A percentile compares a stretch with the other conserved stretches of the same genome.
Conservation (phyloP, 768 basidiomycete species). For the Baorangia bicolor region DNA sequence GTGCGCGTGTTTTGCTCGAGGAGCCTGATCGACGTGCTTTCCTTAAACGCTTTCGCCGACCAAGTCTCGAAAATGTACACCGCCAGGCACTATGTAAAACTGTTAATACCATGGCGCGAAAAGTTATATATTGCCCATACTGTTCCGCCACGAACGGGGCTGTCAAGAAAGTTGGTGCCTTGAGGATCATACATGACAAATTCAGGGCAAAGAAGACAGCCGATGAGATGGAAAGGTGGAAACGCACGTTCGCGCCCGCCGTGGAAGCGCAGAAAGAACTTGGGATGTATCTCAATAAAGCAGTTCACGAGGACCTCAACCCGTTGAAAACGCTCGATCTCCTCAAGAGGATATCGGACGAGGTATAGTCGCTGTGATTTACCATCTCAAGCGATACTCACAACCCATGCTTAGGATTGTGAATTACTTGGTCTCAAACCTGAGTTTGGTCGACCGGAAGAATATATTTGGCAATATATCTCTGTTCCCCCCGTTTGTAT, state of each 20-base stretch:
- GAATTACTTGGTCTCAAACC: slow-evolving; percentile 92
- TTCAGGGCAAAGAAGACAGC: slow-evolving; percentile 92
- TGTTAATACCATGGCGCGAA: slow-evolving; percentile 84
- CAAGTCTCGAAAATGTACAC: slow-evolving; percentile 90
- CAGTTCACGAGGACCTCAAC: slow-evolving; percentile 90
- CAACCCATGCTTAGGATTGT: slow-evolving; percentile 65
- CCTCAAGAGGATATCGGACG: slow-evolving; percentile 89
- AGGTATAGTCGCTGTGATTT: slow-evolving; percentile 46
- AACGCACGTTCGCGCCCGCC: slow-evolving; percentile 76
- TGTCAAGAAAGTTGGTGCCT: slow-evolving; percentile 91
- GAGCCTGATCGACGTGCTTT: slow-evolving; percentile 82
- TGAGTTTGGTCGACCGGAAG: slow-evolving; percentile 86
- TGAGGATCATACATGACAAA: slow-evolving; percentile 98
- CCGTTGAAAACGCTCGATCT: slow-evolving; percentile 91
- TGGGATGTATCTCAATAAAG: slow-evolving; percentile 79
- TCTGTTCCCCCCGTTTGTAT: slow-evolving; percentile 98
- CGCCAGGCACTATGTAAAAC: slow-evolving; percentile 79
- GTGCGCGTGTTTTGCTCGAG: slow-evolving; percentile 86
- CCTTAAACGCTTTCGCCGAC: slow-evolving; percentile 87
- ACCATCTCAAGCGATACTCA: background rate
- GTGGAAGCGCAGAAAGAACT: slow-evolving; percentile 88
- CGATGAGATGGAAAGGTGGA: slow-evolving; percentile 86
- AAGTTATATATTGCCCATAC: slow-evolving; percentile 89
- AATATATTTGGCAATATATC: slow-evolving; percentile 98
- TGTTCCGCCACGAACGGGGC: slow-evolving; percentile 92